Conservation (phyloP, 371 early-diverging fungal genomes). For the Nematocida sp. region DNA sequence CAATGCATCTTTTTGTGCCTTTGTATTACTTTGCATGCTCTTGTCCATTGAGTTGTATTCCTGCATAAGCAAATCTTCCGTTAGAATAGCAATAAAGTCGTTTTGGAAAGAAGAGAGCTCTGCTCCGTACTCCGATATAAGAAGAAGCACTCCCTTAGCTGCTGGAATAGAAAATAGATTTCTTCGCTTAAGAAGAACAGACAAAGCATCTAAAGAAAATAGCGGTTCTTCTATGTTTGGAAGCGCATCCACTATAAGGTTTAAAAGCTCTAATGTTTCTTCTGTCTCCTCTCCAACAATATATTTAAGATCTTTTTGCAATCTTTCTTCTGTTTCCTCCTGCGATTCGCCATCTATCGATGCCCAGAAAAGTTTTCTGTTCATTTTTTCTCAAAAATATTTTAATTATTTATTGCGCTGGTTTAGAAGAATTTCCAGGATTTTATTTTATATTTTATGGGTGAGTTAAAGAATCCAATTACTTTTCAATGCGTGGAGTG, state of each 20-base stretch:
- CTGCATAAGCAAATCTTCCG: neutral
- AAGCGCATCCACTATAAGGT: neutral
- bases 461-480: constrained; percentile 53
- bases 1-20: too few species aligned
- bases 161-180: neutral
- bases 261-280: neutral
- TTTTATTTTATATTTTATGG: constrained; percentile 10
- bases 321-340: neutral
- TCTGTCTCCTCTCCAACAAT: neutral
- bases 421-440: neutral
- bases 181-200: neutral
- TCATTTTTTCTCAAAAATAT: neutral
- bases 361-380: too few species aligned
- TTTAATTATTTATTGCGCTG: neutral
- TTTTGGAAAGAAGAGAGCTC: neutral
- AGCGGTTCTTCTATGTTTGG: constrained; percentile 3
- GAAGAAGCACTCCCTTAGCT: neutral
- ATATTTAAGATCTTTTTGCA: neutral
- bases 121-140: constrained; percentile 12
- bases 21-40: too few species aligned
- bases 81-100: neutral
- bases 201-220: constrained; percentile 1
- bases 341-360: too few species aligned
- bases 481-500: constrained; percentile 56
- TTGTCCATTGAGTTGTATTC: constrained; percentile 2